Conservation (phyloP, 2,329 filamentous ascomycete species). For the Trichoderma simmonsii region DNA sequence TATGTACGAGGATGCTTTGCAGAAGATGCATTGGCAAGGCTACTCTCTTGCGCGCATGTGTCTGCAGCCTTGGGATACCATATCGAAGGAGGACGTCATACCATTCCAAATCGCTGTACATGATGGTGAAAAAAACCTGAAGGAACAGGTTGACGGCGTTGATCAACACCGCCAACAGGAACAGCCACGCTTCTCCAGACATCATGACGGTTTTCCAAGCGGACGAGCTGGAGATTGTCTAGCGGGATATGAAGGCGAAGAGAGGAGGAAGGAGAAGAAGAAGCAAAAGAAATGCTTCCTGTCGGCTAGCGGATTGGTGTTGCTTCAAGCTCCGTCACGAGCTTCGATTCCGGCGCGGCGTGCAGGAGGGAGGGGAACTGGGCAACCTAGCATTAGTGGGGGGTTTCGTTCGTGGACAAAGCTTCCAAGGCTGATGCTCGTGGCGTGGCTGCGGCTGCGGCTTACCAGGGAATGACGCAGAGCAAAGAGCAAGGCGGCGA, state of each 20-base stretch:
- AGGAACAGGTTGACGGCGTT: constrained; percentile 99
- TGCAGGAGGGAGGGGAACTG: constrained; percentile 12
- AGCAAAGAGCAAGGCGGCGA: background rate
- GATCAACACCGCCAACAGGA: constrained; percentile 95
- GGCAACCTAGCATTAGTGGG: constrained; percentile 4
- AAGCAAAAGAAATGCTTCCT: background rate
- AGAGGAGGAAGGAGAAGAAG: background rate
- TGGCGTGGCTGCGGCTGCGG: background rate
- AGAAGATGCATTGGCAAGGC: constrained; percentile 18
- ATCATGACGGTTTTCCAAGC: constrained; percentile 47
- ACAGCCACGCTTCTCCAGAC: constrained; percentile 98
- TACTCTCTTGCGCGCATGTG: background rate
- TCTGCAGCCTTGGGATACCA: background rate
- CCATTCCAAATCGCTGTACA: constrained; percentile 99
- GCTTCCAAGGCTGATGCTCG: background rate
- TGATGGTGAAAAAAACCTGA: constrained; percentile 99
- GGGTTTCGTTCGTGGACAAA: background rate
- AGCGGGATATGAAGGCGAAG: background rate
- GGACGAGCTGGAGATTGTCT: constrained; percentile 25
- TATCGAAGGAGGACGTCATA: constrained; percentile 46
- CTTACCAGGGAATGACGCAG: background rate
- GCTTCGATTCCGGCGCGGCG: constrained; percentile 15
- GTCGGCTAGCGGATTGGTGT: background rate
- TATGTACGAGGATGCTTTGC: background rate
- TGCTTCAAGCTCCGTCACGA: constrained; percentile 17